Evolutionary conservation across 2,329 filamentous ascomycete species (phyloP).

Genomic region (Claviceps pazoutovae): DNA sequence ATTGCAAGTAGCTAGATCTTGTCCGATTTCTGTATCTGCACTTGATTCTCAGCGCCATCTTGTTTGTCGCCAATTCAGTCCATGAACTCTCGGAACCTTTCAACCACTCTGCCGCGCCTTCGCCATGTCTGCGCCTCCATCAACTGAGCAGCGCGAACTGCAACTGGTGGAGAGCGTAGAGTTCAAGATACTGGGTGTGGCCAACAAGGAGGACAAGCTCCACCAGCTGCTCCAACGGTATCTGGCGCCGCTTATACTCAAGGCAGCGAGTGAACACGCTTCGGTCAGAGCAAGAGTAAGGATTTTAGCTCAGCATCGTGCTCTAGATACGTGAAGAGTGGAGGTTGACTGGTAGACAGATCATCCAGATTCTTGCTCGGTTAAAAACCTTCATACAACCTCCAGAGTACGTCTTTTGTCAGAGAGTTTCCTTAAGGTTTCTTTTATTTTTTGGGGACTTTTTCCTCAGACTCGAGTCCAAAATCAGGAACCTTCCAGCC

Average conservation of each 20-base stretch:
- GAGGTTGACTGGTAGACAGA: constrained; percentile 19
- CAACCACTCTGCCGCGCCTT: not conserved
- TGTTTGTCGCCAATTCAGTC: not conserved
- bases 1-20: not conserved
- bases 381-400: constrained; percentile 41
- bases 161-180: constrained; percentile 75
- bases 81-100: not conserved
- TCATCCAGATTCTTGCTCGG: constrained; percentile 36
- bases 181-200: constrained; percentile 62
- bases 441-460: not conserved
- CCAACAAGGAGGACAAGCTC: constrained; percentile 73
- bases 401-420: constrained; percentile 25
- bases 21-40: not conserved
- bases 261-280: constrained; percentile 67
- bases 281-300: constrained; percentile 64
- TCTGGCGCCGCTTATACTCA: constrained; percentile 69
- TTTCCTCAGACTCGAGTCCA: not conserved
- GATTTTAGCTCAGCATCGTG: not conserved
- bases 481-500: not conserved
- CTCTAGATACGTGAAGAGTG: not conserved
- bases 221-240: constrained; percentile 65
- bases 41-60: not conserved
- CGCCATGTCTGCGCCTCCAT: constrained; percentile 21
- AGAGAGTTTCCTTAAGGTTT: not conserved
- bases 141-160: constrained; percentile 57